Evolutionary conservation across 768 basidiomycete species (phyloP), one percentile per base, ranked within the genome.

Genomic region (Boletus patriciae): DNA sequence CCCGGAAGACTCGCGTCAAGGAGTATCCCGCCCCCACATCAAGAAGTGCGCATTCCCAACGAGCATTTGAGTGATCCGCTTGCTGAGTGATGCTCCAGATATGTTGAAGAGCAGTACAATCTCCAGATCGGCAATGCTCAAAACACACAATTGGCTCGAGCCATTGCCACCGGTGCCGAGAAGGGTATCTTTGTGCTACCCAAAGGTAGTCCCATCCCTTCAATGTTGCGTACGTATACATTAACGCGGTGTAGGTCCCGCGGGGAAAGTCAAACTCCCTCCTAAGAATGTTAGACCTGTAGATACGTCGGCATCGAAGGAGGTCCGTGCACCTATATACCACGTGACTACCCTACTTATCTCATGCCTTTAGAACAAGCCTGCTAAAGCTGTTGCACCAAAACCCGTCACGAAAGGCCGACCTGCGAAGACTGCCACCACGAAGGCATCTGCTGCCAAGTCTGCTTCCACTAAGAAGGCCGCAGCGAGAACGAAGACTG

Each of bases 1-100:
- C 73, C 81, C 81, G 8, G 91, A 92, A 33, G 91, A 92, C 61
- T 83, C 88, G 55, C 88, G 92, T 55, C 71, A 71, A 55, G 94
- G 93, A 64, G 94, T 95, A 59, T 95, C 92, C 63, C 87, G 95
- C 46, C 90, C 87, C 52, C 83, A 87, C 66, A 94, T 97, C 78
- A 97, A 97, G 85, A 96, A 92, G 90, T 95, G 61, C 64, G 82
- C 78, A 57, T 64, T 46, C 52, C 43, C 40, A 42, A 27, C 34
- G 60, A 52, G 54, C 58, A 46, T 25, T 21, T 48, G 50, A 36
- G 29, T 47, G 54, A 56, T 59, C 54, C 48, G 10, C 59, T 55
- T 55, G 61, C 60, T 69, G 40, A 67, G 56, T 60, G 50, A 52
- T 44, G 29, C 49, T 10, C 11, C 54, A 94, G 92, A 78, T 97